Base-by-base conservation (phyloP, 2,329 filamentous ascomycete genomes). In the Colletotrichum sp. region DNA sequence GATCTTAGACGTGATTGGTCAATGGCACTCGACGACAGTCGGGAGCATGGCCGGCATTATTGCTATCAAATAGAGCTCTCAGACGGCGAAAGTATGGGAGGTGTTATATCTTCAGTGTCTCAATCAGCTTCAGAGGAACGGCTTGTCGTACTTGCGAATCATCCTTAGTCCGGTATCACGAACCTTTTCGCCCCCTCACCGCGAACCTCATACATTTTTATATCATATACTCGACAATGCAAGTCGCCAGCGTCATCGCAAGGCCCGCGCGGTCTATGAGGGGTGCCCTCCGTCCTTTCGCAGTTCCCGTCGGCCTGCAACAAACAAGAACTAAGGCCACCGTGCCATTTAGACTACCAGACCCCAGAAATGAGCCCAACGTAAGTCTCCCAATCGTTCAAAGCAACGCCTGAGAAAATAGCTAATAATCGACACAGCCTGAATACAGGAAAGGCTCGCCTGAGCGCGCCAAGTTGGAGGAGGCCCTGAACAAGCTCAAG, bases 341-440 rank as follows among this genome's bases (percentile, higher is more conserved):
- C 9, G 71, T 79, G 3, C 83, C 83, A 6, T 84, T 84, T 77
- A 79, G 80, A 22, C 69, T 84, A 8, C 83, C 83, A 5, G 81
- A 78, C 32, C 78, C 81, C 55, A 79, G 82, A 36, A 84, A 84
- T 63, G 83, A 84, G 78, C 81, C 81, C 49, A 84, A 83, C 69
- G 82, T 83, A 30, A 75, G 81, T 69, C 5, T 49, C 8, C 22
- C 22, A 3, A 4, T 15, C 8, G 4, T n/a, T 29, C 39, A 19
- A 12, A 12, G 19, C 19, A 52, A 19, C 3, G 4, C 8, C 27
- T 1, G 9, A 34, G 9, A 2, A 19, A 6, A 27, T 2, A 77
- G 65, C 39, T 55, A 3, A 27, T 6, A 39, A 3, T 16, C 6
- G 22, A 8, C 34, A 3, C n/a, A 84, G 83, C 82, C 79, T 30